Evolutionary conservation across 768 basidiomycete genomes (phyloP).

Genomic region (Russula lepida): DNA sequence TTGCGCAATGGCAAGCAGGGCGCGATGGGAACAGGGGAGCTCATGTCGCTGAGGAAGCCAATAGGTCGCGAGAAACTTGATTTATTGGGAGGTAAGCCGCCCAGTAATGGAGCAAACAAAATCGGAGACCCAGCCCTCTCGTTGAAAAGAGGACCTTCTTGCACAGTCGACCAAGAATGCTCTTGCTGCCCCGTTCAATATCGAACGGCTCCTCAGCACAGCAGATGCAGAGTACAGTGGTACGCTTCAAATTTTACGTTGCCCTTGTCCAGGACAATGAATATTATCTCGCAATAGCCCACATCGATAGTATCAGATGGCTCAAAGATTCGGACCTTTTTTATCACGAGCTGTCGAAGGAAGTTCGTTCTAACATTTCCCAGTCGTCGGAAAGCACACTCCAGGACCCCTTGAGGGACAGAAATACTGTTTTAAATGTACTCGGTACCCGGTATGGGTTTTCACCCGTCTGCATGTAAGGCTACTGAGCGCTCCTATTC

Average conservation of each 20-base stretch:
- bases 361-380: constrained; percentile 46
- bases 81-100: constrained; percentile 56
- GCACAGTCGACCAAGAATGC: constrained; percentile 45
- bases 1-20: constrained; percentile 72
- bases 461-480: background rate
- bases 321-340: constrained; percentile 63
- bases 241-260: constrained; percentile 29
- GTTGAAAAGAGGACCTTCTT: constrained; percentile 54
- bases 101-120: constrained; percentile 11
- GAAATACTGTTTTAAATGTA: constrained; percentile 14
- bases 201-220: constrained; percentile 55
- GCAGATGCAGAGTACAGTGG: constrained; percentile 69
- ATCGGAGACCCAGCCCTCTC: background rate
- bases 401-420: constrained; percentile 9
- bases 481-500: constrained; percentile 1
- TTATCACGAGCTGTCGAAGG: constrained; percentile 43
- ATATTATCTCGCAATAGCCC: constrained; percentile 33
- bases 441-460: constrained; percentile 22
- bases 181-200: constrained; percentile 52
- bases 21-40: constrained; percentile 59
- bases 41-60: constrained; percentile 49
- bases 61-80: constrained; percentile 76
- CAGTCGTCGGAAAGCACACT: constrained; percentile 7
- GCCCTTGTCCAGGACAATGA: background rate
- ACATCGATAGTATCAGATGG: constrained; percentile 59